Evolutionary conservation across 345 rosid species (phyloP).

Genomic region (Cochlearia excelsa): DNA sequence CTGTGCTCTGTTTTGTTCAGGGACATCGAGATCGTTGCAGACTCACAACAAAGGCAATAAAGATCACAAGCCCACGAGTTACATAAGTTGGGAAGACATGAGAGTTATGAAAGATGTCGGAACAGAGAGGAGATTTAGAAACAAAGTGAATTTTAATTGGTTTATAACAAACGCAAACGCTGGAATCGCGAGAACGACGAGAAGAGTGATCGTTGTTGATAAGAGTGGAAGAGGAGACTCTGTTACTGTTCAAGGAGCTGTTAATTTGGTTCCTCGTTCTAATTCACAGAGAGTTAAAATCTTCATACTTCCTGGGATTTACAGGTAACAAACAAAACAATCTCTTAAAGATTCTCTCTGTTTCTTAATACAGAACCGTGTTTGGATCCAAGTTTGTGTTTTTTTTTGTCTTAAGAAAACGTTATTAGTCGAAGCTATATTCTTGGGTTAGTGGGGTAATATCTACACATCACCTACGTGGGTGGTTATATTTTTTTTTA

Average conservation of each 20-base stretch:
- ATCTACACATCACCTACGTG: slow-evolving; percentile 38
- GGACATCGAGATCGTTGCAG: slow-evolving; percentile 21
- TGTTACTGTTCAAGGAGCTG: slow-evolving; percentile 78
- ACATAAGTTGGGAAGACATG: slow-evolving; percentile 79
- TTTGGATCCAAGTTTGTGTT: slow-evolving; percentile 1
- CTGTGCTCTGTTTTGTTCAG: background rate
- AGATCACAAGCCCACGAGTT: slow-evolving; percentile 22
- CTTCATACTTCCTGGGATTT: slow-evolving; percentile 70
- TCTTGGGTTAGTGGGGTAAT: slow-evolving; percentile 42
- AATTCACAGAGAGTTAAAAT: slow-evolving; percentile 75
- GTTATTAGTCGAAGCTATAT: slow-evolving; percentile 37
- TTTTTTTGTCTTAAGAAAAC: background rate
- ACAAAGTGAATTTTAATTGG: slow-evolving; percentile 24
- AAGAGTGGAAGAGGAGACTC: slow-evolving; percentile 66
- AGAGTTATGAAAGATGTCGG: slow-evolving; percentile 38
- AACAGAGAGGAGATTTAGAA: slow-evolving; percentile 2
- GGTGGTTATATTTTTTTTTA: slow-evolving; percentile 19
- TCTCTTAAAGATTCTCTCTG: too few species aligned
- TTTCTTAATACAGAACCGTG: slow-evolving; percentile 4
- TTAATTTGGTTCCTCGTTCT: slow-evolving; percentile 65
- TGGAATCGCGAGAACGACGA: slow-evolving; percentile 30
- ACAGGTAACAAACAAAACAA: slow-evolving; percentile 50
- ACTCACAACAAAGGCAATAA: background rate
- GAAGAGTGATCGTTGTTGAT: slow-evolving; percentile 67
- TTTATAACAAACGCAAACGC: slow-evolving; percentile 27